Percentiles rank a stretch among this genome's conserved stretches.
These are phyloP conservation scores for Skeletonema marinoi DNA, from an alignment of 108 stramenopile genomes.

Conservation along the genomic window DNA sequence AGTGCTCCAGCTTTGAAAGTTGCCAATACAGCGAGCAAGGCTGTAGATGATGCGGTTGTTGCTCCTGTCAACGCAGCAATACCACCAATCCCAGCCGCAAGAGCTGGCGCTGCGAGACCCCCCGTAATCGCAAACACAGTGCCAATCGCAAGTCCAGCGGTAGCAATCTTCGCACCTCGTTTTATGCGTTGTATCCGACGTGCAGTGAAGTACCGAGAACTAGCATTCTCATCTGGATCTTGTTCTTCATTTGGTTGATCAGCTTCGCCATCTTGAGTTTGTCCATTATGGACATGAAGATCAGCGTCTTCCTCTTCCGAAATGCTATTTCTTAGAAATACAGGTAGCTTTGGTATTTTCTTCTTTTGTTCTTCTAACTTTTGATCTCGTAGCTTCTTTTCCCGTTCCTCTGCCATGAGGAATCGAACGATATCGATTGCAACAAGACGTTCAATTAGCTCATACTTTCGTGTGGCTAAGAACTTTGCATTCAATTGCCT, in stretches of 20 bases:
- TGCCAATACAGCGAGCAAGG: constrained; percentile 47
- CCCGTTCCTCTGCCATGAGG: constrained; percentile 46
- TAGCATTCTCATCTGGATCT: constrained; percentile 7
- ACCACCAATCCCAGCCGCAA: constrained; percentile 61
- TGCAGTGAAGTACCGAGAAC: constrained; percentile 16
- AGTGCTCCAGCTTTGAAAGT: constrained; percentile 55
- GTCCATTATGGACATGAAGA: background rate
- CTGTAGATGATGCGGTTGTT: constrained; percentile 50
- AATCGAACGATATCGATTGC: constrained; percentile 53
- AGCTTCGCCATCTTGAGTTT: background rate
- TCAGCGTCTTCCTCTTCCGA: constrained; percentile 5
- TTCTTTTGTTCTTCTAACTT: constrained; percentile 28
- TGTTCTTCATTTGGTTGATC: constrained; percentile 11
- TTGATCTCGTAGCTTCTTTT: constrained; percentile 29
- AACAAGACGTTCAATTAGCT: constrained; percentile 47
- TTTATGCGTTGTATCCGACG: constrained; percentile 42
- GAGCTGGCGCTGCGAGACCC: constrained; percentile 74
- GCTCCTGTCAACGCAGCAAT: constrained; percentile 55
- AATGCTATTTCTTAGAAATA: constrained; percentile 21
- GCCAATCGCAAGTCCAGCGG: constrained; percentile 62
- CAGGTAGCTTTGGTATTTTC: constrained; percentile 22
- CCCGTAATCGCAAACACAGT: constrained; percentile 72
- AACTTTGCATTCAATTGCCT: constrained; percentile 46
- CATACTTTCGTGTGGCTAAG: constrained; percentile 47
- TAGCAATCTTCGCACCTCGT: constrained; percentile 61